Evolutionary conservation across 1,284 basidiomycete genomes (phyloP), one percentile per base, ranked within the genome.

Genomic region (Cutaneotrichosporon sp.): DNA sequence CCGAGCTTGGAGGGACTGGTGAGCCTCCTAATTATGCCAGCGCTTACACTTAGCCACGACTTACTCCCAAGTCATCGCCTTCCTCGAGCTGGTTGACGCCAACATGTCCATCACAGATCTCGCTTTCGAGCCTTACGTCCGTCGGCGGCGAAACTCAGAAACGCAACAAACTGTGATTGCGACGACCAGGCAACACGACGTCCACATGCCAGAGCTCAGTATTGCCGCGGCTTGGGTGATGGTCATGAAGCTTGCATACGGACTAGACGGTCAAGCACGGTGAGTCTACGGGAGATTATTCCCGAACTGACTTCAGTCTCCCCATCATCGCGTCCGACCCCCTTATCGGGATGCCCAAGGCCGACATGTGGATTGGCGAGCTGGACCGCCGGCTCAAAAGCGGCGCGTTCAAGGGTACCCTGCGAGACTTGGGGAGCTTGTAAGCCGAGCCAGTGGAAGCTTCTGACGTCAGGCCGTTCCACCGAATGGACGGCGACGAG

Each of bases 211-310:
- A n/a, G 91, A 94, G 68, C 76, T 89, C 24, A 79, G 82, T 5
- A 75, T 93, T 20, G 75, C 83, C 42, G 83, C 82, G 1, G 79
- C 79, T 7, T 80, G 82, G 48, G 78, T 91, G 16, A 77, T 91
- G 4, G 81, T 85, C 26, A 77, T 91, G 67, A 92, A 91, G 74
- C 77, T 92, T 76, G 80, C 84, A 10, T 91, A 92, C 64, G 89
- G 90, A 1, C 68, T 92, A 26, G 88, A 91, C 69, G 87, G 83
- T n/a, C 74, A 72, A 55, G 57, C 66, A 44, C 80, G 86, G 86
- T 83, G 61, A 47, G 76, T 68, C 27, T 16, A 5, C 24, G 8
- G 3, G 26, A 20, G 3, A 3, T 4, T 12, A 54, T 48, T 38
- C 35, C 17, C 10, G 38, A 25, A 35, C 38, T 52, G 34, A 53